Evolutionary conservation across 2,329 filamentous ascomycete genomes (phyloP), one percentile per base, ranked within the genome.

Genomic region (Macroventuria anomochaeta): DNA sequence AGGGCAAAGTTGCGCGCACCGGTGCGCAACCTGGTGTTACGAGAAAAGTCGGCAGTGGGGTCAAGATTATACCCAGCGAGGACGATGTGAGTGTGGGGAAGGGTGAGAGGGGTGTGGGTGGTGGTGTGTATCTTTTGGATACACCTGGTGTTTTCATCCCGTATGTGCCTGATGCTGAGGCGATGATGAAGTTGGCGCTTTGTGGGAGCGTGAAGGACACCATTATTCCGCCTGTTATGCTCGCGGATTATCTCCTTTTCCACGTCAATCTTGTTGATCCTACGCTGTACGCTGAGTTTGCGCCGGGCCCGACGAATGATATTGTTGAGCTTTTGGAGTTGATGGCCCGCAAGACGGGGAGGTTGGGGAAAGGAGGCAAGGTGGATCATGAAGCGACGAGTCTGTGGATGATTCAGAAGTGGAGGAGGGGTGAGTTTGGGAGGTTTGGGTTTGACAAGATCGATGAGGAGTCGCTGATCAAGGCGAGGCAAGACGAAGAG

Each of bases 131-230:
- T 72, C 78, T 97, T 36, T 79, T 96, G 40, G 95, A 99, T 75
- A 97, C 93, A 0, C 95, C 95, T 0, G 95, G 95, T 40, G 93
- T 99, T 7, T 99, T 97, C 74, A 85, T 97, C 54, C 95, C 95
- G 0, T 96, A 96, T 72, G 89, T 97, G 23, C 84, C 88, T 0
- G 85, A 96, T 67, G 83, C 89, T 13, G 89, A 95, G 71, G 85
- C 87, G 38, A 99, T 99, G 95, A 80, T 99, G 58, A 97, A 96
- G 76, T 83, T 99, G n/a, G 89, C 93, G 2, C 83, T 97, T 0
- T 92, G 91, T 44, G 91, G 93, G 17, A 90, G 89, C 72, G 91
- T 99, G 48, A 96, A 96, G 73, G 91, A 96, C 72, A 90, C 89
- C 0, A 83, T 97, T 31, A 87, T 99, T 46, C 83, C 88, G 1